Conservation (phyloP, 768 basidiomycete species). For the Pulveroboletus ravenelii region DNA sequence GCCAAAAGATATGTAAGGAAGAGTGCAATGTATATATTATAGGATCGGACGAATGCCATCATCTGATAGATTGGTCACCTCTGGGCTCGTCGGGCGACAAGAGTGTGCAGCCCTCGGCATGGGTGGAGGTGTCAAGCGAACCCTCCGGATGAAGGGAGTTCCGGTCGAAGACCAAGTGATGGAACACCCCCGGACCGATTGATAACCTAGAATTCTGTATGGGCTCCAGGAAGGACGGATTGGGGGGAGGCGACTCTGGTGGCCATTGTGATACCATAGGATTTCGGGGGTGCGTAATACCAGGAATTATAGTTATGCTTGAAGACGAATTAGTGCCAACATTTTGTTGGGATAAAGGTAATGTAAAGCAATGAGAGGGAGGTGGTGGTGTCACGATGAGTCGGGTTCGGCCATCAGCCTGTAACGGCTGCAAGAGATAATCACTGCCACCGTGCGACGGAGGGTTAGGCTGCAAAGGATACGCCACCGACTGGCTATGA, state of each 20-base stretch:
- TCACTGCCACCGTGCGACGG: not conserved
- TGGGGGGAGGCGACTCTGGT: not conserved
- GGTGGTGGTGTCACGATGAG: not conserved
- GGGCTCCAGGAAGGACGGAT: not conserved
- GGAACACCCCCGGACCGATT: not conserved
- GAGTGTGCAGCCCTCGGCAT: slow-evolving; percentile 2
- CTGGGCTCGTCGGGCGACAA: slow-evolving; percentile 3
- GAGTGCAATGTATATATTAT: not conserved
- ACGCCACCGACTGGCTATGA: not conserved
- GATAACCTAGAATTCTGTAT: not conserved
- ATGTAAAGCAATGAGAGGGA: not conserved
- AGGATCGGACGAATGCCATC: not conserved
- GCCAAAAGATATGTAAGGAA: not conserved
- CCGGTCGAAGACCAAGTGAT: slow-evolving; percentile 3
- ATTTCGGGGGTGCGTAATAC: not conserved
- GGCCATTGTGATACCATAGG: slow-evolving; percentile 3
- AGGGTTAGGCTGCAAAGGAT: not conserved
- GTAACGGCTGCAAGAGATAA: slow-evolving; percentile 1
- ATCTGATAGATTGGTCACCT: not conserved
- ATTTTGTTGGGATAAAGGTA: slow-evolving; percentile 1
- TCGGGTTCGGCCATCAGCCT: not conserved
- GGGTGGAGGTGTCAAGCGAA: not conserved
- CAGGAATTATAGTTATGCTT: not conserved
- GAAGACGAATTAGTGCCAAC: not conserved
- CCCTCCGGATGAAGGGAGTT: not conserved